A percentile compares a stretch with the other conserved stretches of the same genome.
These are phyloP conservation scores for Pythium diclinum DNA, from an alignment of 352 stramenopile genomes.

Conservation along the genomic window DNA sequence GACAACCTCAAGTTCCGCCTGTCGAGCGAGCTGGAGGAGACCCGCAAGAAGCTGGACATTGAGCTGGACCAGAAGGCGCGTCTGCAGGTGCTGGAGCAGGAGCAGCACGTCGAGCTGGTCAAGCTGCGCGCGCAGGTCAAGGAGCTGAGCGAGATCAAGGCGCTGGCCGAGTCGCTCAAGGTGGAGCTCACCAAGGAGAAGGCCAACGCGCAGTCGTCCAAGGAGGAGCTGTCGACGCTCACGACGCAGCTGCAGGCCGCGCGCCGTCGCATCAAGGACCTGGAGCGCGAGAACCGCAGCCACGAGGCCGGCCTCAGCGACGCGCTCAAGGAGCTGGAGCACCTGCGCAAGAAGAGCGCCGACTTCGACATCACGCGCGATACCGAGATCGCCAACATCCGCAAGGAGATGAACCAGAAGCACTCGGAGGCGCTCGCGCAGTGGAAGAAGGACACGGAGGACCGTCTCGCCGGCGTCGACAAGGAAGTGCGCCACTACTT, in stretches of 20 bases:
- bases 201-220: slow-evolving; percentile 61
- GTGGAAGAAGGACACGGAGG: slow-evolving; percentile 79
- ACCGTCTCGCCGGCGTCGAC: slow-evolving; percentile 64
- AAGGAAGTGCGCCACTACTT: slow-evolving; percentile 75
- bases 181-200: slow-evolving; percentile 58
- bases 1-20: slow-evolving; percentile 54
- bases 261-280: slow-evolving; percentile 64
- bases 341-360: slow-evolving; percentile 67
- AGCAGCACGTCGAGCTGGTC: slow-evolving; percentile 74
- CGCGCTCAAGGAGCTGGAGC: slow-evolving; percentile 58
- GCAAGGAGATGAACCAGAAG: slow-evolving; percentile 77
- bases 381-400: slow-evolving; percentile 58
- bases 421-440: slow-evolving; percentile 66
- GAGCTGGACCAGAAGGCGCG: slow-evolving; percentile 72
- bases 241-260: slow-evolving; percentile 63
- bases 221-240: slow-evolving; percentile 68
- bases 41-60: slow-evolving; percentile 73
- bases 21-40: slow-evolving; percentile 72
- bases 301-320: slow-evolving; percentile 48
- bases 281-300: slow-evolving; percentile 65
- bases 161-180: slow-evolving; percentile 45
- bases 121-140: slow-evolving; percentile 71
- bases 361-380: slow-evolving; percentile 75
- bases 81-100: slow-evolving; percentile 73
- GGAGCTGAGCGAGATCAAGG: slow-evolving; percentile 61